A percentile compares a stretch with the other conserved stretches of the same genome.
Evolutionary conservation across 2,329 filamentous ascomycete genomes (phyloP).

Genomic region (Hortaea werneckii): DNA sequence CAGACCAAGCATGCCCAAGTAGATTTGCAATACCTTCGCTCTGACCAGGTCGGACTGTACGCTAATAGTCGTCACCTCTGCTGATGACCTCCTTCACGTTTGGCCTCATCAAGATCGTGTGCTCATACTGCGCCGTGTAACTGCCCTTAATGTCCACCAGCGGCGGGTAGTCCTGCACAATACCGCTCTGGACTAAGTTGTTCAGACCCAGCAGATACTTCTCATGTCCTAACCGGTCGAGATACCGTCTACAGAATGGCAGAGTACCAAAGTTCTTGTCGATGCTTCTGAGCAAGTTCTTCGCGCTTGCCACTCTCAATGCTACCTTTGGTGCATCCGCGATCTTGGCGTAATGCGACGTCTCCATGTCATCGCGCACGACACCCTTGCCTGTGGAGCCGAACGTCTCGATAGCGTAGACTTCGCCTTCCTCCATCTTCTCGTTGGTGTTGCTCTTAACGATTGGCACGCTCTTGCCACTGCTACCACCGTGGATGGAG

Average conservation of each 20-base stretch:
- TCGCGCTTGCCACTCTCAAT: constrained; percentile 42
- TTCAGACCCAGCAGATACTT: constrained; percentile 52
- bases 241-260: constrained; percentile 51
- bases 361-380: constrained; percentile 36
- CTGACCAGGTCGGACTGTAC: too few relatives aligned
- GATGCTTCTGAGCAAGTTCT: constrained; percentile 48
- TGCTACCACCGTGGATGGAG: constrained; percentile 45
- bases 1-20: too few relatives aligned
- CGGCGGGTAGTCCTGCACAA: constrained; percentile 48
- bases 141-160: constrained; percentile 50
- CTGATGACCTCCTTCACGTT: constrained; percentile 33
- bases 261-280: constrained; percentile 53
- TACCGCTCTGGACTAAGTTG: constrained; percentile 45
- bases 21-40: too few relatives aligned
- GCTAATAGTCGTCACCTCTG: constrained; percentile 29
- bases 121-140: constrained; percentile 56
- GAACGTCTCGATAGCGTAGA: constrained; percentile 51
- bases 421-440: constrained; percentile 50
- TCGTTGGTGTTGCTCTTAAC: constrained; percentile 37
- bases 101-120: constrained; percentile 34
- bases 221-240: constrained; percentile 52
- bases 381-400: constrained; percentile 45
- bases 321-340: constrained; percentile 28
- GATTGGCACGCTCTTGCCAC: constrained; percentile 45
- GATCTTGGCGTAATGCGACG: constrained; percentile 27